phyloP scores from a whole-genome alignment of 345 rosid species.

The Pugionium cornutum region DNA sequence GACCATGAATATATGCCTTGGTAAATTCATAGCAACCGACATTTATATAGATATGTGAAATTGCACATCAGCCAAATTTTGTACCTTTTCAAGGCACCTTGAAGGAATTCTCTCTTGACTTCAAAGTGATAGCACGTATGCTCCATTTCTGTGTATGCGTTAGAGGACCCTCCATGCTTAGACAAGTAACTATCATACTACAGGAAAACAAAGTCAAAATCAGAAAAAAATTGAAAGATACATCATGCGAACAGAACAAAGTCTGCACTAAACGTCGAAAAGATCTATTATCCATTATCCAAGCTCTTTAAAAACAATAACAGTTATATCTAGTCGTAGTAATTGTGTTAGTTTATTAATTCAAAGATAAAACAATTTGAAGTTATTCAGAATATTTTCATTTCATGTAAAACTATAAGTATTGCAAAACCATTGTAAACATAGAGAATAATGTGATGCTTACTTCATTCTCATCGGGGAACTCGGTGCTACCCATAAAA shows the following conservation, averaged over 20 bases:
- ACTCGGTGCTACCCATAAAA: slow-evolving; percentile 95
- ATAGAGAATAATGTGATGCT: slow-evolving; percentile 34
- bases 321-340: slow-evolving; percentile 6
- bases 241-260: slow-evolving; percentile 14
- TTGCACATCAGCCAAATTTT: slow-evolving; percentile 13
- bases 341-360: slow-evolving; percentile 2
- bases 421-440: not conserved
- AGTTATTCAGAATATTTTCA: slow-evolving; percentile 7
- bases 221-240: slow-evolving; percentile 25
- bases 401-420: not conserved
- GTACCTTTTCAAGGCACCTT: slow-evolving; percentile 87
- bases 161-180: slow-evolving; percentile 97
- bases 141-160: slow-evolving; percentile 94
- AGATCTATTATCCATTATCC: slow-evolving; percentile 12
- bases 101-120: slow-evolving; percentile 82
- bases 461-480: slow-evolving; percentile 98
- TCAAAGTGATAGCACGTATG: slow-evolving; percentile 98
- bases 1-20: slow-evolving; percentile 1
- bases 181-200: slow-evolving; percentile 99
- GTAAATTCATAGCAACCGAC: slow-evolving; percentile 10
- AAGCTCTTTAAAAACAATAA: not conserved
- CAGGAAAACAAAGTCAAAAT: slow-evolving; percentile 55
- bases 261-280: slow-evolving; percentile 6
- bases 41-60: not conserved
- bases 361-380: slow-evolving; percentile 3